Evolutionary conservation across 192 early-diverging fungal genomes (phyloP).

Genomic region (Umbelopsis sp.): DNA sequence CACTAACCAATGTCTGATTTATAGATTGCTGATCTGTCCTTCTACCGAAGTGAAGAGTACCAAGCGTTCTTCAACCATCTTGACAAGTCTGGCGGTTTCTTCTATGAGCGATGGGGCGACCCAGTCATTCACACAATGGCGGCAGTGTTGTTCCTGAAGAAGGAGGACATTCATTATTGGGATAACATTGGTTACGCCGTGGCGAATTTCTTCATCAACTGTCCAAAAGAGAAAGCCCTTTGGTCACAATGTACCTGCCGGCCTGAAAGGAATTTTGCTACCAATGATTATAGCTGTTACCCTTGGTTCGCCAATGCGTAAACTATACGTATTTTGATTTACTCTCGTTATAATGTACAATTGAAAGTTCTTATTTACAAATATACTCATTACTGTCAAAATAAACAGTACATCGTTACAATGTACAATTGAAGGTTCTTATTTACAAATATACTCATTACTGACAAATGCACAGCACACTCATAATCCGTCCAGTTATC

Average conservation of each 20-base stretch:
- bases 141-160: conserved; percentile 59
- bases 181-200: conserved; percentile 74
- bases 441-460: too few species aligned
- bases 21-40: conserved; percentile 49
- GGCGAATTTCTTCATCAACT: conserved; percentile 60
- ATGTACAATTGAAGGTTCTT: too few species aligned
- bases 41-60: conserved; percentile 60
- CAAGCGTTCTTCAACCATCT: conserved; percentile 63
- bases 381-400: neutral
- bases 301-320: conserved; percentile 25
- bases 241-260: conserved; percentile 51
- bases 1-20: neutral
- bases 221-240: conserved; percentile 57
- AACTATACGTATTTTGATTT: neutral
- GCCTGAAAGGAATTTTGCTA: conserved; percentile 51
- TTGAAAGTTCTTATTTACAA: neutral
- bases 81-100: conserved; percentile 69
- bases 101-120: conserved; percentile 75
- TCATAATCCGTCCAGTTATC: too few species aligned
- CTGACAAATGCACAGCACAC: too few species aligned
- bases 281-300: conserved; percentile 36
- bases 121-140: conserved; percentile 73
- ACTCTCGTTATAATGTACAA: conserved; percentile 3
- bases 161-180: conserved; percentile 71
- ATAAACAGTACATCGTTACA: too few species aligned